Percentiles rank a stretch among this genome's conserved stretches.
Evolutionary conservation across 805 yeast species (phyloP).

Genomic region (Nakazawaea sp.): DNA sequence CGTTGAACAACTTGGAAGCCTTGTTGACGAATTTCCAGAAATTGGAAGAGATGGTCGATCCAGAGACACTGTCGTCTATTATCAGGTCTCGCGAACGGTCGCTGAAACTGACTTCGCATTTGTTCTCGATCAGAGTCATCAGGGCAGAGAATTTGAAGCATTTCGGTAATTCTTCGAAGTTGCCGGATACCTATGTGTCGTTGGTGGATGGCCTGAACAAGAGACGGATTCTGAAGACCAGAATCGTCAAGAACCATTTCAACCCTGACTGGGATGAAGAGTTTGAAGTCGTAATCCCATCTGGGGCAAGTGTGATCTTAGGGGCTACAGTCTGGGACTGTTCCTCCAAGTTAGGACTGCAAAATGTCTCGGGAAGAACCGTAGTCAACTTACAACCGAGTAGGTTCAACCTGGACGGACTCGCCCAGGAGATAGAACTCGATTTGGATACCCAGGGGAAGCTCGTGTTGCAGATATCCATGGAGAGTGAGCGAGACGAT

Average conservation of each 20-base stretch:
- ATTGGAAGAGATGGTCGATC: conserved; percentile 50
- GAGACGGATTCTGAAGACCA: conserved; percentile 60
- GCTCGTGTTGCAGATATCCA: conserved; percentile 56
- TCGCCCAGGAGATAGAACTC: conserved; percentile 51
- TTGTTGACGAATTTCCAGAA: conserved; percentile 35
- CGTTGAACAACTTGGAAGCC: conserved; percentile 60
- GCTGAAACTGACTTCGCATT: conserved; percentile 29
- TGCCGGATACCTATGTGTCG: conserved; percentile 54
- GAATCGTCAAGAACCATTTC: conserved; percentile 49
- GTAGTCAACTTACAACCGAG: conserved; percentile 55
- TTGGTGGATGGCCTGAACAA: conserved; percentile 49
- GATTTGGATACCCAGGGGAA: conserved; percentile 67
- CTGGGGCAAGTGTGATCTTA: conserved; percentile 34
- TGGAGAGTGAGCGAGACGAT: conserved; percentile 76
- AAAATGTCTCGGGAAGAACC: conserved; percentile 62
- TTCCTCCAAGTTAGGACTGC: conserved; percentile 37
- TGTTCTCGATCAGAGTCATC: conserved; percentile 58
- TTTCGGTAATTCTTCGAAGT: conserved; percentile 32
- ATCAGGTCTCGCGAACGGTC: not conserved
- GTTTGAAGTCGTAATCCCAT: conserved; percentile 42
- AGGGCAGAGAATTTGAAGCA: conserved; percentile 57
- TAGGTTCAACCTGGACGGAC: conserved; percentile 54
- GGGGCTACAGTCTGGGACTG: conserved; percentile 71
- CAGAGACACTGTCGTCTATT: conserved; percentile 30
- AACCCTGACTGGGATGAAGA: conserved; percentile 88